Evolutionary conservation across 768 basidiomycete species (phyloP), one percentile per base, ranked within the genome.

Genomic region (Leccinum olivaceopallidum): DNA sequence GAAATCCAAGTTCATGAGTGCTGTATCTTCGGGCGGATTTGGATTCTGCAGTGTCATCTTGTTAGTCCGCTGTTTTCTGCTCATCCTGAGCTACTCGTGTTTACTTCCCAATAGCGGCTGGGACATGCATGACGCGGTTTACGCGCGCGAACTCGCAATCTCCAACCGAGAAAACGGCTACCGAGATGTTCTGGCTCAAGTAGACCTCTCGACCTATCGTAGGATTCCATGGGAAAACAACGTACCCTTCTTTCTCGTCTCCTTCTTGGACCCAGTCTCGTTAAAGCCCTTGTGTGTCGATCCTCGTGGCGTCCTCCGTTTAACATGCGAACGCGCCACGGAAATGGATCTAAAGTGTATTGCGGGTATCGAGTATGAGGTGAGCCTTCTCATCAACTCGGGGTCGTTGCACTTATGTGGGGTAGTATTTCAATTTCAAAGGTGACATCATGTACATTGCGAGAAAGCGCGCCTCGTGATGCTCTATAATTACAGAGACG

Each of bases 331-430:
- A 2, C 77, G 75, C 42, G 86, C 84, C 1, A 76, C 73, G 44
- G 72, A 76, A 32, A 60, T 73, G 3, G 85, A 83, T 2, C 83
- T 83, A 64, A 77, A 85, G 32, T 91, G 93, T 69, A 81, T 86
- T 67, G 87, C 92, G n/a, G 95, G 94, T 9, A 84, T 91, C 8
- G 96, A 99, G 76, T 98, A 92, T 66, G 97, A 99, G 83, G 94
- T 90, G 69, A 56, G 73, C 14, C 39, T 58, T 47, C 50, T 30
- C 24, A 12, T 60, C 28, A n/a, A 14, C 22, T 14, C 37, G 32
- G 20, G 16, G 22, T 12, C 22, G 34, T 34, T 60, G 14, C 55
- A 61, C 63, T 67, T 44, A 65, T 24, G 2, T 37, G 53, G 20
- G 16, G 9, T 59, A 94, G 91, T 94, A 92, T 69, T 94, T 93